Conservation (phyloP, 2,329 filamentous ascomycete species). For the Verticillium isaacii region DNA sequence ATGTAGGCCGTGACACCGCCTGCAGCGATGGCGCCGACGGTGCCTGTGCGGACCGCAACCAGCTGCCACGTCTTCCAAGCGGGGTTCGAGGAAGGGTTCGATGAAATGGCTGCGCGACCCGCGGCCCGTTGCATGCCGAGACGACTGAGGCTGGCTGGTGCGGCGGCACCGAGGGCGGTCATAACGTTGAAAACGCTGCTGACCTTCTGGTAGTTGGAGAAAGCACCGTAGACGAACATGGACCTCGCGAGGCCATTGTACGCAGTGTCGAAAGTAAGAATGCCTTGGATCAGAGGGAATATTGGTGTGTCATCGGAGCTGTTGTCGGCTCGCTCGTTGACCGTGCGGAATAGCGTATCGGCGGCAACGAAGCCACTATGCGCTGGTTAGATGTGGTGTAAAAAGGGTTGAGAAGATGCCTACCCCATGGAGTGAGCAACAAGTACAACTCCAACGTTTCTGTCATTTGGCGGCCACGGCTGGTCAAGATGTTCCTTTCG, state of each 20-base stretch:
- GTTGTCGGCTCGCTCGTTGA: constrained; percentile 56
- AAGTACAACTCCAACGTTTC: constrained; percentile 73
- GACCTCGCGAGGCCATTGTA: constrained; percentile 62
- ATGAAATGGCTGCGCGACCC: constrained; percentile 16
- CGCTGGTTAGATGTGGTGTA: constrained; percentile 4
- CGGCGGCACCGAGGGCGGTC: constrained; percentile 45
- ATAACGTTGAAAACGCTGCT: constrained; percentile 53
- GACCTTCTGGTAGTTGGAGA: constrained; percentile 55
- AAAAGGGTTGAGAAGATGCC: constrained; percentile 6
- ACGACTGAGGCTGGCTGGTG: constrained; percentile 36
- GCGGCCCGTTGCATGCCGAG: constrained; percentile 29
- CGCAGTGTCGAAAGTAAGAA: constrained; percentile 82
- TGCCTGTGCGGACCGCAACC: constrained; percentile 75
- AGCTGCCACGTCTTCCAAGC: constrained; percentile 53
- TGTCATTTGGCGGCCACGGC: constrained; percentile 73
- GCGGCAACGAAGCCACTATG: constrained; percentile 73
- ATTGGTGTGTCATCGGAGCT: constrained; percentile 39
- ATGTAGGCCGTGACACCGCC: constrained; percentile 79
- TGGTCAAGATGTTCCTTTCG: constrained; percentile 64
- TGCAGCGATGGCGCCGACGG: constrained; percentile 73
- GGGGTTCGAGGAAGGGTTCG: constrained; percentile 22
- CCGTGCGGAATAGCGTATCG: constrained; percentile 69
- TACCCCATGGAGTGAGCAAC: constrained; percentile 79
- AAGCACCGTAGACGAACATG: constrained; percentile 58
- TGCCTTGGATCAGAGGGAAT: constrained; percentile 76